Conservation (phyloP, 1,284 basidiomycete species). For the Tilletia setariae region DNA sequence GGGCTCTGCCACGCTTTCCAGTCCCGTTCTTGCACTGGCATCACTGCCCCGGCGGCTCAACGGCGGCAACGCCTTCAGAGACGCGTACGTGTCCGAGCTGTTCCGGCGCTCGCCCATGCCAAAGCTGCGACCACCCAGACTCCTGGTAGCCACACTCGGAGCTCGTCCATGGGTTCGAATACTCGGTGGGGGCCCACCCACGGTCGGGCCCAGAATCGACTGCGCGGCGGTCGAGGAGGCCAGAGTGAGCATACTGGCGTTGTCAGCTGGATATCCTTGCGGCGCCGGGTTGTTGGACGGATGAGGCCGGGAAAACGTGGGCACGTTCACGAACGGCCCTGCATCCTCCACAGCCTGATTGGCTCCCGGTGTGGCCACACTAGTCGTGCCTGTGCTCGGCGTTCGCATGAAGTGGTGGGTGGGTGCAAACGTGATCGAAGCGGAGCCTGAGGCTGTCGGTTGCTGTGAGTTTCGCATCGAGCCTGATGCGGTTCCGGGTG, state of each 20-base stretch:
- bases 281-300: slow-evolving; percentile 92
- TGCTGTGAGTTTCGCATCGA: background rate
- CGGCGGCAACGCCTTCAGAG: slow-evolving; percentile 45
- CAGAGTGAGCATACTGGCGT: slow-evolving; percentile 85
- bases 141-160: slow-evolving; percentile 24
- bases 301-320: slow-evolving; percentile 82
- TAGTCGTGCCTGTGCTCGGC: slow-evolving; percentile 16
- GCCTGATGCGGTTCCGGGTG: background rate
- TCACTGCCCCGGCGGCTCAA: slow-evolving; percentile 47
- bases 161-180: slow-evolving; percentile 25
- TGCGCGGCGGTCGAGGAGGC: slow-evolving; percentile 71
- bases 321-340: slow-evolving; percentile 54
- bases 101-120: slow-evolving; percentile 41
- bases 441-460: slow-evolving; percentile 18
- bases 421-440: slow-evolving; percentile 23
- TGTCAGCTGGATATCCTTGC: slow-evolving; percentile 79
- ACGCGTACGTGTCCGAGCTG: slow-evolving; percentile 44
- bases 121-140: slow-evolving; percentile 37
- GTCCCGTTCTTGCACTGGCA: slow-evolving; percentile 34
- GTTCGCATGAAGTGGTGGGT: slow-evolving; percentile 18
- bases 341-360: slow-evolving; percentile 21
- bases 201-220: slow-evolving; percentile 31
- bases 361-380: too few species aligned
- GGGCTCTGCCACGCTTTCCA: slow-evolving; percentile 26
- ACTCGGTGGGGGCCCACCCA: slow-evolving; percentile 16